Percentiles rank a stretch among this genome's conserved stretches.
These are phyloP conservation scores for Pseudoturritis turrita DNA, from an alignment of 345 rosid genomes.

Conservation along the genomic window DNA sequence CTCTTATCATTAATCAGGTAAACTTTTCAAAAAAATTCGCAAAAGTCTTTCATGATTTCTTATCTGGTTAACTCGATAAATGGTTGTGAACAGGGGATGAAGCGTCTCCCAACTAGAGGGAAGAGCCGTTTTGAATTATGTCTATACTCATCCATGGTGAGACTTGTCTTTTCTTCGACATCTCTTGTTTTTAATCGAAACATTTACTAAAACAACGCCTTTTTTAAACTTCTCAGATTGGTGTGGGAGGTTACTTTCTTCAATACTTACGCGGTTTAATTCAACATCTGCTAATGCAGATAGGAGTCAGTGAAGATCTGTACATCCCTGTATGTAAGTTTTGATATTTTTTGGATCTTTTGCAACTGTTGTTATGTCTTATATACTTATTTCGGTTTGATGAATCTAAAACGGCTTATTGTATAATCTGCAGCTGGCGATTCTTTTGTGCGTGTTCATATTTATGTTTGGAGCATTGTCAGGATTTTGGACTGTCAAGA, in stretches of 20 bases:
- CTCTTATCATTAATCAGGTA: conserved; percentile 77
- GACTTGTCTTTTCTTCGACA: neutral
- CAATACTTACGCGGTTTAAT: conserved; percentile 47
- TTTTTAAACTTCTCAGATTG: conserved; percentile 44
- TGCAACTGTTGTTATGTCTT: neutral
- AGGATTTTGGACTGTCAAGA: conserved; percentile 81
- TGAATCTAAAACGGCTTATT: neutral
- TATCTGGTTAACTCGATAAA: neutral
- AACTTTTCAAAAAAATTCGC: neutral
- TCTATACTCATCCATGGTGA: conserved; percentile 65
- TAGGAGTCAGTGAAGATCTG: conserved; percentile 77
- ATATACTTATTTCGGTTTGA: neutral
- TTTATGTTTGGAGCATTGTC: conserved; percentile 75
- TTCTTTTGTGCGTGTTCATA: conserved; percentile 48
- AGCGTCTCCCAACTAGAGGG: conserved; percentile 68
- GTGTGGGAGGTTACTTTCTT: conserved; percentile 69
- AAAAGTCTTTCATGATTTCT: neutral
- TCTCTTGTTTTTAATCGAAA: neutral
- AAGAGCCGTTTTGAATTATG: conserved; percentile 56
- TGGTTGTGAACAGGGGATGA: conserved; percentile 64
- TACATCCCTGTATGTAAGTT: conserved; percentile 87
- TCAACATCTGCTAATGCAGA: conserved; percentile 47
- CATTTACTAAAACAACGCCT: neutral
- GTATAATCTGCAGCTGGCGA: conserved; percentile 44
- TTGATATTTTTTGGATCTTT: neutral